Conservation (phyloP, 2,329 filamentous ascomycete genomes). For the Aspergillus hortae region DNA sequence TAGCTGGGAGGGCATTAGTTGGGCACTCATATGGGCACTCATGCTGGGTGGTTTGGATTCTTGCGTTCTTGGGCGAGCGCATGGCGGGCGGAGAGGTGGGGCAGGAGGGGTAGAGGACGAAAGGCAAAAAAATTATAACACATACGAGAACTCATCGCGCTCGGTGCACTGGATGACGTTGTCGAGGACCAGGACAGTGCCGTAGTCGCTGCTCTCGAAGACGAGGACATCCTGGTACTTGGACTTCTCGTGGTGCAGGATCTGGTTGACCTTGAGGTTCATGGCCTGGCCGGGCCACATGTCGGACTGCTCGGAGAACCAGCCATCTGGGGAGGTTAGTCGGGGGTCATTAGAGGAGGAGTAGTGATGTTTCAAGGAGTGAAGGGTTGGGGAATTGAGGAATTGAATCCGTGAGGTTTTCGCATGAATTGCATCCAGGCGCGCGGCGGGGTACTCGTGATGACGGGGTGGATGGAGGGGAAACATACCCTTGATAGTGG, state of each 20-base stretch:
- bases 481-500: slow-evolving; percentile 68
- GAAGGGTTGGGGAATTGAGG: slow-evolving; percentile 2
- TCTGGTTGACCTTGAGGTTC: slow-evolving; percentile 96
- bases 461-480: slow-evolving; percentile 10
- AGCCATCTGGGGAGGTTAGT: slow-evolving; percentile 69
- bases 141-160: slow-evolving; percentile 90
- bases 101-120: neutral
- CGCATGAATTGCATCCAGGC: neutral
- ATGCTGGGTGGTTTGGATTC: neutral
- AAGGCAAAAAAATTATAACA: slow-evolving; percentile 4
- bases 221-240: slow-evolving; percentile 98
- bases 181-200: slow-evolving; percentile 93
- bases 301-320: slow-evolving; percentile 97
- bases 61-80: neutral
- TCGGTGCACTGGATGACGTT: slow-evolving; percentile 99
- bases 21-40: neutral
- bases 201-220: slow-evolving; percentile 97
- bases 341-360: neutral
- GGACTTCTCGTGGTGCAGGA: slow-evolving; percentile 98
- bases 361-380: neutral
- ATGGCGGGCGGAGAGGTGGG: neutral
- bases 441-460: slow-evolving; percentile 14
- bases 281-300: slow-evolving; percentile 99
- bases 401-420: neutral
- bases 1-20: slow-evolving; percentile 50